Base-by-base conservation (phyloP, 495 filamentous ascomycete species). In the Parathielavia hyrcaniae region DNA sequence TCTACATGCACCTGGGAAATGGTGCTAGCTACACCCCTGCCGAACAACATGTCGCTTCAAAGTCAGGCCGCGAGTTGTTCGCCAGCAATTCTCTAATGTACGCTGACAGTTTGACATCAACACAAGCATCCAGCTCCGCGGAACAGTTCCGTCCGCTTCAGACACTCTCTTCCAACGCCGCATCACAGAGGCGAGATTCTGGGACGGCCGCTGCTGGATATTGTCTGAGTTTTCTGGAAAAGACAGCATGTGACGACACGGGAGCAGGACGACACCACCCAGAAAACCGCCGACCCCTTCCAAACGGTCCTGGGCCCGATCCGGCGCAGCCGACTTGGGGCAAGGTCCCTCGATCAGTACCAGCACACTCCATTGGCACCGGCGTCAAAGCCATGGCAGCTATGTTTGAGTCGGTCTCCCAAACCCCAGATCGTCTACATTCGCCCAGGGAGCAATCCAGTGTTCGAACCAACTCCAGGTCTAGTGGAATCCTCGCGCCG, bases 351-450 rank as follows among this genome's bases (percentile, higher is more conserved):
- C 49, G 53, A 19, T 45, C 53, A 22, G 59, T 35, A n/a, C 48
- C 57, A 1, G 40, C 32, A 1, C 55, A 48, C 19, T 50, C 55
- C 0, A 35, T 55, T 1, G 64, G 64, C 4, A 72, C 66, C n/a
- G 64, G 66, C 12, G 75, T 77, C 23, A 76, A 69, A 55, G 74
- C 73, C 4, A 75, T 78, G 64, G 66, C 76, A 17, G 75, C 73
- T 23, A 61, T 71, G 50, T 77, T 77, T 61, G 72, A 78, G 39
- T 66, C 61, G 49, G 67, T 63, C 12, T 54, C 65, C 44, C 60
- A 63, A 39, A 44, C 57, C 17, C 16, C 32, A 1, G 46, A 48
- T n/a, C 32, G 45, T 44, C 45, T 58, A 2, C 60, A 59, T 3
- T 36, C 54, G 11, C 59, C 51, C 3, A 47, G 32, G 39, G 51